These are phyloP conservation scores for Trypanosoma boissoni DNA, from an alignment of 208 protist genomes.

Conservation along the genomic window DNA sequence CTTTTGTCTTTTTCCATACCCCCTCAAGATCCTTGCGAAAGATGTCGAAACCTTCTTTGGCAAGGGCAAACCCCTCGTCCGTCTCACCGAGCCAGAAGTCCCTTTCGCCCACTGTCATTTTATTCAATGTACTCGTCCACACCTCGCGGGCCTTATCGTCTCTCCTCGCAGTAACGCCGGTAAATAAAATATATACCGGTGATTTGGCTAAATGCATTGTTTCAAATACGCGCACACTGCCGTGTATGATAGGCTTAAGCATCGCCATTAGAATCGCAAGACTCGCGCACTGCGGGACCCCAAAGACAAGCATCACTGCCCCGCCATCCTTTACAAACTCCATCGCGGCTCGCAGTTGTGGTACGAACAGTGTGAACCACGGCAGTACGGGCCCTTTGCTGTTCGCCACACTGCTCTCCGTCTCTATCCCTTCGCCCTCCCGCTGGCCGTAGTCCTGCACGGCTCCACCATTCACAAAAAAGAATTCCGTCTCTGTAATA, in stretches of 20 bases:
- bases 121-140: background rate
- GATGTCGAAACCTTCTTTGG: slow-evolving; percentile 36
- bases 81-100: slow-evolving; percentile 70
- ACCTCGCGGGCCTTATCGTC: background rate
- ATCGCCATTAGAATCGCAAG: slow-evolving; percentile 43
- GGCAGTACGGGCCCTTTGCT: slow-evolving; percentile 31
- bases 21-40: slow-evolving; percentile 35
- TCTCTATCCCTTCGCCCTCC: slow-evolving; percentile 4
- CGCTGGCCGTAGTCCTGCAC: slow-evolving; percentile 80
- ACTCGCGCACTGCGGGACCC: slow-evolving; percentile 67
- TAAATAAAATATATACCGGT: slow-evolving; percentile 59
- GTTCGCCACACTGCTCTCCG: background rate
- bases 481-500: slow-evolving; percentile 29
- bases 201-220: slow-evolving; percentile 75
- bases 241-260: slow-evolving; percentile 33
- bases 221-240: slow-evolving; percentile 33
- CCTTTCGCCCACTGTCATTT: slow-evolving; percentile 20
- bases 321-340: slow-evolving; percentile 42
- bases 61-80: slow-evolving; percentile 49
- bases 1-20: slow-evolving; percentile 36
- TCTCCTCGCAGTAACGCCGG: background rate
- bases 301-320: slow-evolving; percentile 71
- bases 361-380: slow-evolving; percentile 75
- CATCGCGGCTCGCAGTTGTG: slow-evolving; percentile 59
- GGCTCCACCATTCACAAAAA: slow-evolving; percentile 80